Evolutionary conservation across 257 asterid species (phyloP).

Genomic region (Orobanche coerulescens): DNA sequence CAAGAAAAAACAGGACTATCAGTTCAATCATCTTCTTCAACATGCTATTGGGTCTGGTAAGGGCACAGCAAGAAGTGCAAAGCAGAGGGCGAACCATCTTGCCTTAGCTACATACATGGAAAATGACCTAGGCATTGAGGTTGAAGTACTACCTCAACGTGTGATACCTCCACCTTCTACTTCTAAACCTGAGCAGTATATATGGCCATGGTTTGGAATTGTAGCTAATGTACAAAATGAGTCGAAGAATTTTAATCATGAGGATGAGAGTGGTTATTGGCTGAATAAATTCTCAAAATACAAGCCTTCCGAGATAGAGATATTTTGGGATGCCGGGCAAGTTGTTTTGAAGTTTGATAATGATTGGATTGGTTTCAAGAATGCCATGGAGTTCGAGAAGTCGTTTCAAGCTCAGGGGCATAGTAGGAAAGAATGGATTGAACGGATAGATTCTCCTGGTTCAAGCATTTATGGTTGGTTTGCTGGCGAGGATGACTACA

Average conservation of each 20-base stretch:
- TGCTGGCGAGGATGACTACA: constrained; percentile 28
- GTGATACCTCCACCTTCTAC: background rate
- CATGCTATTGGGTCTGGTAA: constrained; percentile 85
- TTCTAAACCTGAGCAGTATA: background rate
- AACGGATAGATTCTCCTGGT: constrained; percentile 19
- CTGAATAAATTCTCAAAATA: constrained; percentile 23
- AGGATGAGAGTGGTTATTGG: constrained; percentile 8
- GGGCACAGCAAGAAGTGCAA: constrained; percentile 59
- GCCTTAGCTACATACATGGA: constrained; percentile 33
- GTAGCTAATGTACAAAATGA: background rate
- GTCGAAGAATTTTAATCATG: background rate
- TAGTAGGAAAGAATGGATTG: constrained; percentile 23
- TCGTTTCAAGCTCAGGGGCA: constrained; percentile 25
- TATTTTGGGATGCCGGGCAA: constrained; percentile 21
- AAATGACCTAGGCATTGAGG: background rate
- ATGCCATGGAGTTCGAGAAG: constrained; percentile 29
- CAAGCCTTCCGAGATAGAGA: constrained; percentile 19
- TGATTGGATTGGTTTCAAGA: constrained; percentile 32
- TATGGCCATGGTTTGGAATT: constrained; percentile 18
- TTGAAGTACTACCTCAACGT: background rate
- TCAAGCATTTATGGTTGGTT: constrained; percentile 25
- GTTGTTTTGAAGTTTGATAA: constrained; percentile 24
- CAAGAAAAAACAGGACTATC: constrained; percentile 86
- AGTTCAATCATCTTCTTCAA: constrained; percentile 68
- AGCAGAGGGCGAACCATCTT: constrained; percentile 72